Base-by-base conservation (phyloP, 164 flowering plant genomes). In the Nelumbo lutea region DNA sequence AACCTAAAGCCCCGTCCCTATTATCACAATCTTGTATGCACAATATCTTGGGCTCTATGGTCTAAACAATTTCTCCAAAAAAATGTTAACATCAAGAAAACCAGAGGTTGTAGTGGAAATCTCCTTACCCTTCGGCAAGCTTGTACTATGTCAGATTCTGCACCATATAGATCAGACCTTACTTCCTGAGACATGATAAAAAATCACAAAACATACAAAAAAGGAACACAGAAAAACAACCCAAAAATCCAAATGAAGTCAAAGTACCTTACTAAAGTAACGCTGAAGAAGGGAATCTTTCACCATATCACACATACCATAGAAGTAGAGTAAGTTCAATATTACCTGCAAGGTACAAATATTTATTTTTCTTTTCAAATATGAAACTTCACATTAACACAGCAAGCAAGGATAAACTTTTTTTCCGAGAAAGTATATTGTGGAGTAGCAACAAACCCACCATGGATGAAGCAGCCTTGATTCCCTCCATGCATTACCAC, bases 181-280 rank as follows among this genome's bases (percentile, higher is more conserved):
- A 79, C 55, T 61, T 81, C 86, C 86, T 83, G 57, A 68, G 43
- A 9, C 39, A 45, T 50, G 6, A 51, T 41, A 27, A 60, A 42
- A 9, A 60, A 60, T 42, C 60, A 57, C 38, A 57, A 4, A 44
- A 53, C 6, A 61, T 4, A 44, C 53, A 5, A 41, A 56, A 73
- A 43, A 42, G 45, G 42, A 39, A 51, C 1, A 38, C 38, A 41
- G 13, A 77, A 59, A 61, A 72, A 39, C 1, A 41, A 50, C 39
- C 8, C 40, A 51, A 8, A 40, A 45, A 27, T 61, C 2, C 53
- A 70, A 43, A 64, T 40, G 48, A 64, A 15, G 15, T n/a, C 1
- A 8, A n/a, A 67, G 40, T 84, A 87, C 91, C 91, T 87, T 86
- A 70, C 94, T 87, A 75, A 87, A 89, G 79, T 89, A 87, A 0